Evolutionary conservation across 2,329 filamentous ascomycete genomes (phyloP).

Genomic region (Teratosphaeria nubilosa): DNA sequence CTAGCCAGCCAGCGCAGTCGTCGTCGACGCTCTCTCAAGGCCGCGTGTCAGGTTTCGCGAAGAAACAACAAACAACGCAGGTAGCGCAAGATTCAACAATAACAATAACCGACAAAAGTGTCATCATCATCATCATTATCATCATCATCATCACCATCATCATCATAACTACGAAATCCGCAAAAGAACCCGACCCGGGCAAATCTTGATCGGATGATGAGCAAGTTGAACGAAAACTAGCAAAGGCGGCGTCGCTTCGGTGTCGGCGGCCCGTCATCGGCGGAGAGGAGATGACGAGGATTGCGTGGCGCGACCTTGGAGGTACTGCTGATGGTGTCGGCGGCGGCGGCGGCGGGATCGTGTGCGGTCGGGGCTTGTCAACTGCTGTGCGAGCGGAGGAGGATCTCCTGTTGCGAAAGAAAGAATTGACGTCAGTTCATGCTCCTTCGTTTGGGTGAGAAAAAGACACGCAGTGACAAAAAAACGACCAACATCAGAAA

Average conservation of each 20-base stretch:
- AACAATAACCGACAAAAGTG: no score
- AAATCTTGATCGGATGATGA: no score
- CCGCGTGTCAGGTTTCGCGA: no score
- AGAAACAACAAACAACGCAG: no score
- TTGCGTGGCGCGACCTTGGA: not conserved
- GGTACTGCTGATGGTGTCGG: not conserved
- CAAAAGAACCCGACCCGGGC: no score
- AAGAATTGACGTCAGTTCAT: not conserved
- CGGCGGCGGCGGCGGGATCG: not conserved
- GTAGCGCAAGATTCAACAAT: no score
- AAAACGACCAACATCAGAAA: not conserved
- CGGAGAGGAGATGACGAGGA: not conserved
- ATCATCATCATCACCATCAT: no score
- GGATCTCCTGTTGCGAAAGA: conserved; percentile 2
- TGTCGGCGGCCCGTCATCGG: not conserved
- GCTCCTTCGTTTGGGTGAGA: not conserved
- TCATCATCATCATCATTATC: no score
- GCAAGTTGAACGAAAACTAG: not conserved
- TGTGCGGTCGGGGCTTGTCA: not conserved
- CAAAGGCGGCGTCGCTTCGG: not conserved
- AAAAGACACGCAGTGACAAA: not conserved
- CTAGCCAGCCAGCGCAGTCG: no score
- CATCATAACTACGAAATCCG: no score
- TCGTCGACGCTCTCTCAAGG: no score
- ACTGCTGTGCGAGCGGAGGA: conserved; percentile 6